Conservation (phyloP, 176 grass and related monocot species). For the Musa itinerans region DNA sequence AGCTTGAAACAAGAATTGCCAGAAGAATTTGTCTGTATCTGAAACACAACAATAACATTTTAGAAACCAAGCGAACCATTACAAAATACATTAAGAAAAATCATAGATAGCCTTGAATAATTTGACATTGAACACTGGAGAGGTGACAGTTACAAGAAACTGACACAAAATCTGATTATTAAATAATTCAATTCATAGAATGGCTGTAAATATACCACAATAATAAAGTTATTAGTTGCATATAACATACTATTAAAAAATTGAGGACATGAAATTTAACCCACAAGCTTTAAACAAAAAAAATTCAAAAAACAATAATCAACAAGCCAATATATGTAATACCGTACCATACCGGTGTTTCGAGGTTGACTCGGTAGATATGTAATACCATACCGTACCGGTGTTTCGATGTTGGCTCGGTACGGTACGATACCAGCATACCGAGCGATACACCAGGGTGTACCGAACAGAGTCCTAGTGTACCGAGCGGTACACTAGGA, state of each 20-base stretch:
- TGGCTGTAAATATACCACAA: not conserved
- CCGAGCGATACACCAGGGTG: no score
- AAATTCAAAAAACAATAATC: not conserved
- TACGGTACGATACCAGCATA: no score
- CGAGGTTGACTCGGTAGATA: no score
- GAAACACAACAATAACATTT: constrained; percentile 25
- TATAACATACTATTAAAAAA: not conserved
- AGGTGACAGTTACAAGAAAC: not conserved
- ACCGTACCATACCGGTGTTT: no score
- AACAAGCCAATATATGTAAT: no score
- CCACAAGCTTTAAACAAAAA: not conserved
- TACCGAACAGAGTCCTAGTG: no score
- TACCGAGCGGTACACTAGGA: no score
- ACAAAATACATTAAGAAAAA: not conserved
- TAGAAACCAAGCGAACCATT: not conserved
- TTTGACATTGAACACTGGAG: constrained; percentile 1
- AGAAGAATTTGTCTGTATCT: constrained; percentile 63
- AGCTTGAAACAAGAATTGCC: constrained; percentile 76
- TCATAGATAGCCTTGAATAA: not conserved
- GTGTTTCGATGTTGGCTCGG: no score
- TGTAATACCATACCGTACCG: no score
- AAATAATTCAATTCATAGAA: not conserved
- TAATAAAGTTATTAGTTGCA: not conserved
- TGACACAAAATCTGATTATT: not conserved
- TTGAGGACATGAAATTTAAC: not conserved